A percentile compares a stretch with the other conserved stretches of the same genome.
Evolutionary conservation across 2,329 filamentous ascomycete genomes (phyloP).

Genomic region (Exophiala spinifera): DNA sequence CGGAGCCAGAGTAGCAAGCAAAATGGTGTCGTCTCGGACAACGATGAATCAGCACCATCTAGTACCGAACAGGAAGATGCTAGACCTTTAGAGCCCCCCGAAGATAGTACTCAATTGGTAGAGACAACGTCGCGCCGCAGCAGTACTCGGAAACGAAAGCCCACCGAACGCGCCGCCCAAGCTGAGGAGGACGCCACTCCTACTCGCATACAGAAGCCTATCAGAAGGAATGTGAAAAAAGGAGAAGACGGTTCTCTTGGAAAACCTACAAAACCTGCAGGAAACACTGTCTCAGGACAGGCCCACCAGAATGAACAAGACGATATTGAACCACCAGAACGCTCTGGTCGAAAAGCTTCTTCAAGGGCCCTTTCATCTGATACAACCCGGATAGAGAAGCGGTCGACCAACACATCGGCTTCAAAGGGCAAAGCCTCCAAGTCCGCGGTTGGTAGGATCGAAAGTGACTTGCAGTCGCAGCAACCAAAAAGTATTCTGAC

Average conservation of each 20-base stretch:
- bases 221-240: neutral
- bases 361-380: neutral
- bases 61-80: neutral
- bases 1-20: neutral
- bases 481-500: slow-evolving; percentile 29
- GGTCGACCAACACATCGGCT: neutral
- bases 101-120: neutral
- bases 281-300: too few relatives aligned
- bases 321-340: slow-evolving; percentile 1
- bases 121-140: neutral
- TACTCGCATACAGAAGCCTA: neutral
- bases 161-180: neutral
- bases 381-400: neutral
- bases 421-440: neutral
- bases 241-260: neutral
- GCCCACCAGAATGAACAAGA: neutral
- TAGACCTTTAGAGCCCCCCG: neutral
- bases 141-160: neutral
- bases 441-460: neutral
- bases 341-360: slow-evolving; percentile 13
- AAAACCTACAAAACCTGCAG: neutral
- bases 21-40: neutral
- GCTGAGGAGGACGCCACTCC: neutral
- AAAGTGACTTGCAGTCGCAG: slow-evolving; percentile 8
- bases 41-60: neutral